These are phyloP conservation scores for Xylaria sp. DNA, from an alignment of 2,329 filamentous ascomycete genomes.

Conservation along the genomic window DNA sequence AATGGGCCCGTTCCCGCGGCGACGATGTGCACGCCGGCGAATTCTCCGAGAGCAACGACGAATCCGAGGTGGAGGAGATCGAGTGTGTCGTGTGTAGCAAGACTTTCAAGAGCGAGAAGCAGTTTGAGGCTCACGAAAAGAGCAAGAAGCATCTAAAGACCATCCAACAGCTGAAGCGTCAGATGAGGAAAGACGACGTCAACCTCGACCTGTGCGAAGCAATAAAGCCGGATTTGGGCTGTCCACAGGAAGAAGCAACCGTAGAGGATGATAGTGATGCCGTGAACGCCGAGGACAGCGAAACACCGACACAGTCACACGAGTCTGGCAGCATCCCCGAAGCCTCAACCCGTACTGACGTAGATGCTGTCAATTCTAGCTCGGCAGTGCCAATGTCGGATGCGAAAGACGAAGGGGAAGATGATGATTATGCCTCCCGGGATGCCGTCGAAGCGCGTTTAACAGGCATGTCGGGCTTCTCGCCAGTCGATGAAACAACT, in stretches of 20 bases:
- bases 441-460: slow-evolving; percentile 58
- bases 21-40: slow-evolving; percentile 59
- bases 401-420: slow-evolving; percentile 39
- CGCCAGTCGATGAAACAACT: slow-evolving; percentile 30
- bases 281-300: slow-evolving; percentile 15
- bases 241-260: slow-evolving; percentile 20
- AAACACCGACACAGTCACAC: slow-evolving; percentile 16
- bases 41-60: slow-evolving; percentile 71
- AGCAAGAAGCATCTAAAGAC: slow-evolving; percentile 97
- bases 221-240: slow-evolving; percentile 7
- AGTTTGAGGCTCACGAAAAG: slow-evolving; percentile 90
- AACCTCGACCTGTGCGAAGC: slow-evolving; percentile 62
- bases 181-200: slow-evolving; percentile 85
- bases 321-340: slow-evolving; percentile 17
- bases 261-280: slow-evolving; percentile 22
- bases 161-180: slow-evolving; percentile 79
- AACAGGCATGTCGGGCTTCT: slow-evolving; percentile 24
- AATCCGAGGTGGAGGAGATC: slow-evolving; percentile 68
- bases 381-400: slow-evolving; percentile 32
- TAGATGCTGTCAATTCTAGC: slow-evolving; percentile 24
- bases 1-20: slow-evolving; percentile 76
- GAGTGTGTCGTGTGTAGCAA: slow-evolving; percentile 84
- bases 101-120: slow-evolving; percentile 89
- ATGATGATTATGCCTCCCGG: slow-evolving; percentile 62
- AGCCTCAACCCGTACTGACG: slow-evolving; percentile 22